A percentile compares a stretch with the other conserved stretches of the same genome.
Evolutionary conservation across 1,284 basidiomycete species (phyloP).

Genomic region (Meripilus lineatus): DNA sequence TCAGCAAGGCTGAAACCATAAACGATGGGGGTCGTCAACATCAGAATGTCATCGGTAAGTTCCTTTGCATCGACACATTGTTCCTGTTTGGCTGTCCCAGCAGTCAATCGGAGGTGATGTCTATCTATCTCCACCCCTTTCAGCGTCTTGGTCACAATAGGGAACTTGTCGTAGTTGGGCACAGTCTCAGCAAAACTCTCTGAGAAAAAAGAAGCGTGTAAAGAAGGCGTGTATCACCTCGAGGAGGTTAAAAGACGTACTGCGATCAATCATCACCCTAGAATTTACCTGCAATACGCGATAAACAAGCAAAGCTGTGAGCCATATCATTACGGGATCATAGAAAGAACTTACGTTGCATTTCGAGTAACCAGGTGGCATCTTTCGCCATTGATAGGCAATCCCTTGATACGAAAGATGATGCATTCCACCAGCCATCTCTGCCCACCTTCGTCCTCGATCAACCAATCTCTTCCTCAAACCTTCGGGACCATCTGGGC

Average conservation of each 20-base stretch:
- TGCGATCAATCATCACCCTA: conserved; percentile 55
- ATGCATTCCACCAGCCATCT: conserved; percentile 43
- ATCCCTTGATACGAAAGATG: conserved; percentile 49
- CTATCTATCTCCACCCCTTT: conserved; percentile 25
- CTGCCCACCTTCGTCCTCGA: conserved; percentile 50
- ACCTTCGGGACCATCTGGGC: conserved; percentile 30
- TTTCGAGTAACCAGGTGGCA: conserved; percentile 30
- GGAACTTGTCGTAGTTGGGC: conserved; percentile 27
- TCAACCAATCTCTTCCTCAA: conserved; percentile 35
- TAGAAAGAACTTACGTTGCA: conserved; percentile 36
- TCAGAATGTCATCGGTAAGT: conserved; percentile 44
- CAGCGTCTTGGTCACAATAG: conserved; percentile 23
- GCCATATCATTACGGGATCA: not conserved
- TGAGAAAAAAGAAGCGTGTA: conserved; percentile 8
- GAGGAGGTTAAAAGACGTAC: conserved; percentile 31
- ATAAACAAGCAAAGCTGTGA: too few species aligned
- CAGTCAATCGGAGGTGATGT: conserved; percentile 18
- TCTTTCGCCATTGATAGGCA: conserved; percentile 20
- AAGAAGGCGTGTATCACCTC: too few species aligned
- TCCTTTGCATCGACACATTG: conserved; percentile 23
- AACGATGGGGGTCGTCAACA: conserved; percentile 49
- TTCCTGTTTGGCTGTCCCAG: conserved; percentile 4
- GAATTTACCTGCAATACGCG: conserved; percentile 24
- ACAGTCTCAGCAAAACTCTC: conserved; percentile 26
- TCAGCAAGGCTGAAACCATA: conserved; percentile 57